A percentile compares a stretch with the other conserved stretches of the same genome.
Conservation (phyloP, 148 eudicot genomes). For the Cornus kousa region DNA sequence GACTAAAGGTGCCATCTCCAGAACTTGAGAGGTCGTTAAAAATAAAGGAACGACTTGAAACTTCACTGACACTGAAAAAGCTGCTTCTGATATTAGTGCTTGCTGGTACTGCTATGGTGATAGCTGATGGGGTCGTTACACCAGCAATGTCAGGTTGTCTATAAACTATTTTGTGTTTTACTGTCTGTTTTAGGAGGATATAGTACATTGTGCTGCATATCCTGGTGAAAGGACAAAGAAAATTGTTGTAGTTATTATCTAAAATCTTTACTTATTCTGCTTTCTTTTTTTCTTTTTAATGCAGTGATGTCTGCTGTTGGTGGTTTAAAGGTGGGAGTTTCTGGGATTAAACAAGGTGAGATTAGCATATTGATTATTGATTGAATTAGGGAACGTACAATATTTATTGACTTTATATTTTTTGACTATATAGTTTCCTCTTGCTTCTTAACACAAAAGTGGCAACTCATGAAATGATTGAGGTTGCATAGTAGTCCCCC, state of each 20-base stretch:
- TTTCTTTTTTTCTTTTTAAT: constrained; percentile 4
- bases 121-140: constrained; percentile 94
- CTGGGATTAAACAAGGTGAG: constrained; percentile 65
- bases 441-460: too few species aligned
- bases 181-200: not conserved
- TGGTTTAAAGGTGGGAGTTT: constrained; percentile 80
- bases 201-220: not conserved
- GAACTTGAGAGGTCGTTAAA: constrained; percentile 97
- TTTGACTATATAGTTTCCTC: too few species aligned
- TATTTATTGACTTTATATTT: too few species aligned
- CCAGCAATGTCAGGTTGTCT: constrained; percentile 94
- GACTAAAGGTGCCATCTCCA: constrained; percentile 91
- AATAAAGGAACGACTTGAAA: constrained; percentile 85
- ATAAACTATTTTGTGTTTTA: not conserved
- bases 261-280: constrained; percentile 4
- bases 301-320: constrained; percentile 96
- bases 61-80: constrained; percentile 75
- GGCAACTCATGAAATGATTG: too few species aligned
- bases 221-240: too few species aligned
- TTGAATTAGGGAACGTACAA: not conserved
- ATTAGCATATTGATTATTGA: not conserved
- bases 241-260: not conserved
- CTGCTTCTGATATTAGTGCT: constrained; percentile 79
- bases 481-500: too few species aligned
- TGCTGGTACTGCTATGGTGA: constrained; percentile 98